These are phyloP conservation scores for Apophysomyces variabilis DNA, from an alignment of 371 early-diverging fungal species.

Conservation along the genomic window DNA sequence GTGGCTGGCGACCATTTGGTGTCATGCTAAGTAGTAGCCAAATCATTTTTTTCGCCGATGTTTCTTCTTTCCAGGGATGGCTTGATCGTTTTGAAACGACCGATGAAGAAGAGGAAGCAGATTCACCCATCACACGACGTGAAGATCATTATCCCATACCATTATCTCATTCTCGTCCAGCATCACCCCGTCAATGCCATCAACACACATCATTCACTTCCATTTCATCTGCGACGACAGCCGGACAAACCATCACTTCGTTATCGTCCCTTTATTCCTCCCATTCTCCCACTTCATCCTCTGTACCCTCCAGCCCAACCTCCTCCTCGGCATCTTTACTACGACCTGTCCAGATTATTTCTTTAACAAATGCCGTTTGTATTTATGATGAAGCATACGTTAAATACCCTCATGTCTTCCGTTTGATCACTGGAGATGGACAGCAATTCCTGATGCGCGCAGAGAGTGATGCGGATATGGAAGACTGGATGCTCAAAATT, in stretches of 20 bases:
- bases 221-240: slow-evolving; percentile 13
- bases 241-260: slow-evolving; percentile 15
- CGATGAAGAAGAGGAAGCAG: slow-evolving; percentile 26
- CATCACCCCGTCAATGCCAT: slow-evolving; percentile 1
- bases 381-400: slow-evolving; percentile 73
- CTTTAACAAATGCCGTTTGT: slow-evolving; percentile 70
- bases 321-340: slow-evolving; percentile 14
- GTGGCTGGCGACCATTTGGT: slow-evolving; percentile 79
- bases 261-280: slow-evolving; percentile 25
- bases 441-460: slow-evolving; percentile 75
- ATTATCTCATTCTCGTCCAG: neutral
- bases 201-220: slow-evolving; percentile 14
- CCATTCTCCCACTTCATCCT: slow-evolving; percentile 18
- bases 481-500: slow-evolving; percentile 83
- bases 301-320: slow-evolving; percentile 14
- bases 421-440: slow-evolving; percentile 71
- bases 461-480: slow-evolving; percentile 67
- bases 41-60: slow-evolving; percentile 72
- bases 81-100: slow-evolving; percentile 21
- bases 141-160: neutral
- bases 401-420: slow-evolving; percentile 79
- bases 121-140: slow-evolving; percentile 17
- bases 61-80: slow-evolving; percentile 47
- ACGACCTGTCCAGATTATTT: slow-evolving; percentile 60
- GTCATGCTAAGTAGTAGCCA: slow-evolving; percentile 80